These are phyloP conservation scores for Sordaria brevicollis DNA, from an alignment of 495 filamentous ascomycete species.

Conservation along the genomic window DNA sequence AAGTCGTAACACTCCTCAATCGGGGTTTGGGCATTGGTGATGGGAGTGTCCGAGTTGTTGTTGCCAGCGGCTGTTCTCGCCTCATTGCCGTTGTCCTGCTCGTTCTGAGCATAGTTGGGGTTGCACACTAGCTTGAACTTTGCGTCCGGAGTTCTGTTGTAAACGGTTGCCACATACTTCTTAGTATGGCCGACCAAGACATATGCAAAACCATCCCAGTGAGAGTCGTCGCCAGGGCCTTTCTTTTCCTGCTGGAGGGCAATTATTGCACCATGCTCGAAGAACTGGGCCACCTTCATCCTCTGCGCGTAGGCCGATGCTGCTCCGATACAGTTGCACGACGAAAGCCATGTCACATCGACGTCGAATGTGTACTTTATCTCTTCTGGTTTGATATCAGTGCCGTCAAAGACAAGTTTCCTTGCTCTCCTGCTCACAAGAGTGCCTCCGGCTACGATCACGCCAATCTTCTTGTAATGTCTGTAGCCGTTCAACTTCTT, in stretches of 20 bases:
- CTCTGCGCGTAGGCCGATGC: neutral
- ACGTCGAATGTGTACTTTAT: neutral
- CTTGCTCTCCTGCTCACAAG: neutral
- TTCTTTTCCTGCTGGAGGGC: neutral
- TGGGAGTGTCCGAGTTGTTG: neutral
- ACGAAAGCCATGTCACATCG: neutral
- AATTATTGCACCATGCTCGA: slow-evolving; percentile 1
- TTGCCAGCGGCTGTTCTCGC: neutral
- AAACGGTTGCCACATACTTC: neutral
- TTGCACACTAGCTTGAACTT: slow-evolving; percentile 1
- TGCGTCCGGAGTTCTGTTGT: neutral
- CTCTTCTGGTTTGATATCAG: neutral
- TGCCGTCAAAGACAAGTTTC: neutral
- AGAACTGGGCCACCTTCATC: neutral
- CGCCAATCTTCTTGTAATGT: neutral
- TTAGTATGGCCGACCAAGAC: neutral
- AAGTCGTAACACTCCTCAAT: neutral
- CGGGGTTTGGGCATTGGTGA: neutral
- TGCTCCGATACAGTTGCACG: neutral
- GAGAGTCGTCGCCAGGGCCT: neutral
- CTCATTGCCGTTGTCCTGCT: neutral
- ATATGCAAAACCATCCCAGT: neutral
- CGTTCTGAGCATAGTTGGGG: neutral
- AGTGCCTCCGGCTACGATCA: slow-evolving; percentile 3
- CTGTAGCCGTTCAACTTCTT: neutral